Conservation (phyloP, 495 filamentous ascomycete species). For the Penicillium manginii region DNA sequence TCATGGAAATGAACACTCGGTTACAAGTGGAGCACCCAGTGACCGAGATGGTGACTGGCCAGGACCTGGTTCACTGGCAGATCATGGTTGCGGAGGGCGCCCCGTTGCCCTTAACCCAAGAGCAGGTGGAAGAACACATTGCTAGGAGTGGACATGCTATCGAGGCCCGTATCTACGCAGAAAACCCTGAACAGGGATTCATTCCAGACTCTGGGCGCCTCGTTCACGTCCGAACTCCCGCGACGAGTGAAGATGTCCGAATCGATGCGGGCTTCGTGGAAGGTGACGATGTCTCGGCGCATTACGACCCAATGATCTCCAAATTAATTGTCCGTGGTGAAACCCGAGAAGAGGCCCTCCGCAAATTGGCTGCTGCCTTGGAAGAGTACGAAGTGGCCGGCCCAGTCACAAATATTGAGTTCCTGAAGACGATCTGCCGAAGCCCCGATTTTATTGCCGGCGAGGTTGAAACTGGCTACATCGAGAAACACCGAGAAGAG, state of each 20-base stretch:
- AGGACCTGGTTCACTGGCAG: conserved; percentile 96
- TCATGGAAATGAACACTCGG: conserved; percentile 99
- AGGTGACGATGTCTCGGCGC: conserved; percentile 90
- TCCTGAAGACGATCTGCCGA: conserved; percentile 82
- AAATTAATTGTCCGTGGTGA: conserved; percentile 92
- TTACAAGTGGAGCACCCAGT: conserved; percentile 98
- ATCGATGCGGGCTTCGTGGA: conserved; percentile 92
- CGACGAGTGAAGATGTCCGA: conserved; percentile 68
- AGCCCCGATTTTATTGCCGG: conserved; percentile 83
- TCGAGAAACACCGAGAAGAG: conserved; percentile 80
- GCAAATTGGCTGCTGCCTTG: conserved; percentile 79
- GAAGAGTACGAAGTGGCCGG: conserved; percentile 93
- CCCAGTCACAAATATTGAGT: conserved; percentile 94
- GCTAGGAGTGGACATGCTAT: conserved; percentile 80
- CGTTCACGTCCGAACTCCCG: conserved; percentile 77
- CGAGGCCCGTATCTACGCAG: conserved; percentile 95
- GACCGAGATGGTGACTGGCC: conserved; percentile 94
- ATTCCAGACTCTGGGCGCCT: conserved; percentile 92
- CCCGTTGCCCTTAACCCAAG: conserved; percentile 81
- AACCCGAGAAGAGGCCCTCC: conserved; percentile 77
- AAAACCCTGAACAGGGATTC: conserved; percentile 88
- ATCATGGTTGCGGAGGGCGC: conserved; percentile 89
- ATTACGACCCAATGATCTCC: conserved; percentile 98
- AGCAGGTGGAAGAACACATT: conserved; percentile 78
- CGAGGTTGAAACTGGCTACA: conserved; percentile 94